Evolutionary conservation across 768 basidiomycete genomes (phyloP).

Genomic region (Termitomyces sp.): DNA sequence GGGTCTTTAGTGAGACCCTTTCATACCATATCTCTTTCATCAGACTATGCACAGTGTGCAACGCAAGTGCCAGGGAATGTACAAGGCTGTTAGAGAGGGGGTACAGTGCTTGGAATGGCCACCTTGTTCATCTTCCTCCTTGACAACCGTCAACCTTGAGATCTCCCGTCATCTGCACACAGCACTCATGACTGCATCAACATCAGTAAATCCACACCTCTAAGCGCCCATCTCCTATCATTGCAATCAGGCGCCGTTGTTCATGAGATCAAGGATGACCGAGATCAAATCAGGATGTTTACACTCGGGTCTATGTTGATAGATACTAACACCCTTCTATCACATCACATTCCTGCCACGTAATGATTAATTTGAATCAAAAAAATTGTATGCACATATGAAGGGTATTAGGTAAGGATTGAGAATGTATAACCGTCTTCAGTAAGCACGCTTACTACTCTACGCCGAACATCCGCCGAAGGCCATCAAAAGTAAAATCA

Average conservation of each 20-base stretch:
- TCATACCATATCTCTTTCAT: not conserved
- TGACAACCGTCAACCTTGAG: not conserved
- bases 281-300: not conserved
- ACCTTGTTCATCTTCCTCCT: not conserved
- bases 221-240: slow-evolving; percentile 8
- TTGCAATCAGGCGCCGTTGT: slow-evolving; percentile 5
- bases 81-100: not conserved
- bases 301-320: not conserved
- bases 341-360: not conserved
- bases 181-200: not conserved
- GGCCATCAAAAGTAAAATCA: slow-evolving; percentile 17
- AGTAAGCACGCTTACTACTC: slow-evolving; percentile 18
- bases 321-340: not conserved
- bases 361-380: slow-evolving; percentile 8
- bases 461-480: slow-evolving; percentile 2
- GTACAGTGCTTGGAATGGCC: not conserved
- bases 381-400: slow-evolving; percentile 17
- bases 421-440: slow-evolving; percentile 17
- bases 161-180: not conserved
- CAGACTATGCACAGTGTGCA: not conserved
- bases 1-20: not conserved
- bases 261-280: not conserved
- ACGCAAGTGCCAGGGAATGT: not conserved
- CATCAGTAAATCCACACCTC: not conserved
- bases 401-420: slow-evolving; percentile 25